Percentiles rank a stretch among this genome's conserved stretches.
Evolutionary conservation across 495 filamentous ascomycete species (phyloP).

Genomic region (Aspergillus cristatus): DNA sequence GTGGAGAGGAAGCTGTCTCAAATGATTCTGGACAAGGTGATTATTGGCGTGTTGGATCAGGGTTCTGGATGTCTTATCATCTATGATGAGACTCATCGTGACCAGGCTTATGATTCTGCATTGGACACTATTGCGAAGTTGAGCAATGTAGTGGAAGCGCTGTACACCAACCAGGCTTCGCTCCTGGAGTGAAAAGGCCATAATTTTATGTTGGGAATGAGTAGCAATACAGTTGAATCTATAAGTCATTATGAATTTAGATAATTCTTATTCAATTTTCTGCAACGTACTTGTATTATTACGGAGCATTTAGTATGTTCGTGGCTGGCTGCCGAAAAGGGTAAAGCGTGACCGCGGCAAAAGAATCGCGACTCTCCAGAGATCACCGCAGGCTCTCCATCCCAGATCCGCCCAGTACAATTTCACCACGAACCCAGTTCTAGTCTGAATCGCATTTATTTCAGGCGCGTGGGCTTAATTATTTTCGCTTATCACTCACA

Average conservation of each 20-base stretch:
- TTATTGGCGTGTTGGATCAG: constrained; percentile 94
- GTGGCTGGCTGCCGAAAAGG: constrained; percentile 22
- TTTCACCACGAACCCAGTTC: constrained; percentile 1
- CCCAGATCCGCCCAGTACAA: background rate
- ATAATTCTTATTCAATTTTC: too few relatives aligned
- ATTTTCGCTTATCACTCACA: too few relatives aligned
- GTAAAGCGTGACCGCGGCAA: constrained; percentile 30
- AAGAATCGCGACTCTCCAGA: constrained; percentile 32
- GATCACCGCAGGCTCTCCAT: background rate
- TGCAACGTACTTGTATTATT: too few relatives aligned
- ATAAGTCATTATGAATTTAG: too few relatives aligned
- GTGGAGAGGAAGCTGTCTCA: constrained; percentile 96
- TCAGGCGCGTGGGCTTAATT: too few relatives aligned
- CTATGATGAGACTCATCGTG: constrained; percentile 86
- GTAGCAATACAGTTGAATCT: constrained; percentile 16
- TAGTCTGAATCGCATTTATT: background rate
- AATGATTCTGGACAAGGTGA: constrained; percentile 99
- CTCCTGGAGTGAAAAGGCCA: constrained; percentile 63
- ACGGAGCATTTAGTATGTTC: too few relatives aligned
- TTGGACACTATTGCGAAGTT: constrained; percentile 94
- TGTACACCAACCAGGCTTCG: constrained; percentile 96
- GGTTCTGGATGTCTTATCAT: constrained; percentile 96
- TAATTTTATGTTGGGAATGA: constrained; percentile 11
- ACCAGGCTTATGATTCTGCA: constrained; percentile 89
- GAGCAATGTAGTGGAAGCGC: constrained; percentile 91